These are phyloP conservation scores for Tagetes erecta DNA, from an alignment of 129 eudicot genomes.

Conservation along the genomic window DNA sequence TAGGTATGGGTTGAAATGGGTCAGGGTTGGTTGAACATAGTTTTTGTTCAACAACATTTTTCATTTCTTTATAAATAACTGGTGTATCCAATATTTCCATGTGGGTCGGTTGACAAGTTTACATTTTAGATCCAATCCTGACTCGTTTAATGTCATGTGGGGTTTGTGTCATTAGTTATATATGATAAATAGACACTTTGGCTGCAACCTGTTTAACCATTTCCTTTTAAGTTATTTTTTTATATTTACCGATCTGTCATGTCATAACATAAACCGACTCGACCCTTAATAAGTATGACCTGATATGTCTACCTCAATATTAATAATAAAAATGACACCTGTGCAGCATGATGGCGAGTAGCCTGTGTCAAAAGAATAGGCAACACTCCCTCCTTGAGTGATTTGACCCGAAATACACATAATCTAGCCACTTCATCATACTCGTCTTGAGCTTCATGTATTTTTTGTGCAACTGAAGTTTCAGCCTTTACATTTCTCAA, in stretches of 20 bases:
- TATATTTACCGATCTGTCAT: neutral
- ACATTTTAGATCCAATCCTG: neutral
- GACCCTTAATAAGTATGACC: neutral
- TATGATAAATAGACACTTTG: neutral
- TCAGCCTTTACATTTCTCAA: conserved; percentile 72
- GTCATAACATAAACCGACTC: neutral
- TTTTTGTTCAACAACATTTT: neutral
- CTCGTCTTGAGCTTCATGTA: conserved; percentile 76
- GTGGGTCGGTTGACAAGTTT: neutral
- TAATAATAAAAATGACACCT: conserved; percentile 44
- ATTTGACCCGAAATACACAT: conserved; percentile 72
- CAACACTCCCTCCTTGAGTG: conserved; percentile 90
- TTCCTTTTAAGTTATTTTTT: neutral
- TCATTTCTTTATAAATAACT: neutral
- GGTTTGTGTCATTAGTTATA: neutral
- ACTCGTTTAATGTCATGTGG: neutral
- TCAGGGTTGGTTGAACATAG: neutral
- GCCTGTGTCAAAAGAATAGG: conserved; percentile 94
- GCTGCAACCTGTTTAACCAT: neutral
- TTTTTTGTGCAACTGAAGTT: conserved; percentile 51
- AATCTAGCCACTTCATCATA: conserved; percentile 74
- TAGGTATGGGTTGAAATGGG: conserved; percentile 4
- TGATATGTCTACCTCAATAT: neutral
- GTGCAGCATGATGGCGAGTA: conserved; percentile 95
- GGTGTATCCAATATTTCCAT: neutral